A percentile compares a stretch with the other conserved stretches of the same genome.
Evolutionary conservation across 352 stramenopile genomes (phyloP).

Genomic region (Blastocystis sp.): DNA sequence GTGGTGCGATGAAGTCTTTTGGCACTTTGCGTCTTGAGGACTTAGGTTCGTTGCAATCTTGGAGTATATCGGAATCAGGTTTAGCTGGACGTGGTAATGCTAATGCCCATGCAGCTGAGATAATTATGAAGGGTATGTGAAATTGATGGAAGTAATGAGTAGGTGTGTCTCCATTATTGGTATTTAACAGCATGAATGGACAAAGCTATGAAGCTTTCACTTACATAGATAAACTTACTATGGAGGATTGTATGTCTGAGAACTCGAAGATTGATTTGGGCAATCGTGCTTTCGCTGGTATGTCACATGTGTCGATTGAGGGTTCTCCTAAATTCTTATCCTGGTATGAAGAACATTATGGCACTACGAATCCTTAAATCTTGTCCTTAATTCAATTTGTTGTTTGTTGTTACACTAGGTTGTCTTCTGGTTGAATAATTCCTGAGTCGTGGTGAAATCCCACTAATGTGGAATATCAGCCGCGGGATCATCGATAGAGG

Average conservation of each 20-base stretch:
- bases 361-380: background rate
- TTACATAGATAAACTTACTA: background rate
- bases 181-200: background rate
- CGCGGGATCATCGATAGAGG: no score
- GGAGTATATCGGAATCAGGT: background rate
- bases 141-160: background rate
- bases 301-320: background rate
- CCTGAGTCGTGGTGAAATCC: no score
- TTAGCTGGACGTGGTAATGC: background rate
- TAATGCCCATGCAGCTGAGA: background rate
- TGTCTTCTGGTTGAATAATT: no score
- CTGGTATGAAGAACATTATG: background rate
- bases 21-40: background rate
- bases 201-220: background rate
- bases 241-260: background rate
- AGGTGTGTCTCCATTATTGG: background rate
- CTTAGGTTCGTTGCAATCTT: background rate
- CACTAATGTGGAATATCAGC: no score
- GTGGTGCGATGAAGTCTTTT: background rate
- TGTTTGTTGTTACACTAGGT: no score
- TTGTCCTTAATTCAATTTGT: background rate
- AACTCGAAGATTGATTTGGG: background rate
- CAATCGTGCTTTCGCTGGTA: background rate
- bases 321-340: background rate
- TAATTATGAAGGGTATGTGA: background rate